Evolutionary conservation across 2,329 filamentous ascomycete species (phyloP).

Genomic region (Davidsoniella virescens): DNA sequence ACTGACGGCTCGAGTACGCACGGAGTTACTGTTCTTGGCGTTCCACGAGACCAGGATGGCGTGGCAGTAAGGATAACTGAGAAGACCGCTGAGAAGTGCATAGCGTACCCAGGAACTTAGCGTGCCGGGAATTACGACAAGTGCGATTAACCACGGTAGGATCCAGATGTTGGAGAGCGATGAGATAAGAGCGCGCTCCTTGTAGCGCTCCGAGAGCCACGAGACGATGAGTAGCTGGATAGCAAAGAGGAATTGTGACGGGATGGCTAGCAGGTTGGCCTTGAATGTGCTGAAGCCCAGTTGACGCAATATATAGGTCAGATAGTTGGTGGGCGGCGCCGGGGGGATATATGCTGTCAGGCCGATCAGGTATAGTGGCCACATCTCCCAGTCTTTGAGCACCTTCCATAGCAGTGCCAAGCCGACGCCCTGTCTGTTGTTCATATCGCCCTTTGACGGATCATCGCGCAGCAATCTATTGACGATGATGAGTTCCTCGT

Average conservation of each 20-base stretch:
- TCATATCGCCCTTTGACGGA: slow-evolving; percentile 44
- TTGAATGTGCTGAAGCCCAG: slow-evolving; percentile 30
- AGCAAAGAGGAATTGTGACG: slow-evolving; percentile 28
- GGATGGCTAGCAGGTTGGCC: slow-evolving; percentile 30
- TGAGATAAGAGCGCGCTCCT: slow-evolving; percentile 29
- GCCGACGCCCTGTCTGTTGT: slow-evolving; percentile 34
- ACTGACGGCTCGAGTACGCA: slow-evolving; percentile 30
- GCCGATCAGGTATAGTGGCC: slow-evolving; percentile 39
- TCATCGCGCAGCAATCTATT: slow-evolving; percentile 45
- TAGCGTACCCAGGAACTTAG: slow-evolving; percentile 27
- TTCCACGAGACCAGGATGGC: slow-evolving; percentile 32
- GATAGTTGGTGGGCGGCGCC: slow-evolving; percentile 26
- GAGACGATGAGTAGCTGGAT: slow-evolving; percentile 31
- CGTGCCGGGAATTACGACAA: slow-evolving; percentile 24
- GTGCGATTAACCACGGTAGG: slow-evolving; percentile 30
- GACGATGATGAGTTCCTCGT: slow-evolving; percentile 45
- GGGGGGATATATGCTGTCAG: slow-evolving; percentile 30
- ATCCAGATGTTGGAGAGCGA: slow-evolving; percentile 33
- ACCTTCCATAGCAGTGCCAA: slow-evolving; percentile 32
- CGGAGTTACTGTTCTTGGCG: slow-evolving; percentile 30
- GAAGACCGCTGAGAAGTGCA: slow-evolving; percentile 23
- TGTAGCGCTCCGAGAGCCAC: slow-evolving; percentile 26
- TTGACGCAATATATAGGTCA: slow-evolving; percentile 28
- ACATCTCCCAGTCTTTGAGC: slow-evolving; percentile 43
- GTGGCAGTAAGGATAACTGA: slow-evolving; percentile 34